Base-by-base conservation (phyloP, 495 filamentous ascomycete species). In the Neurospora sp. region DNA sequence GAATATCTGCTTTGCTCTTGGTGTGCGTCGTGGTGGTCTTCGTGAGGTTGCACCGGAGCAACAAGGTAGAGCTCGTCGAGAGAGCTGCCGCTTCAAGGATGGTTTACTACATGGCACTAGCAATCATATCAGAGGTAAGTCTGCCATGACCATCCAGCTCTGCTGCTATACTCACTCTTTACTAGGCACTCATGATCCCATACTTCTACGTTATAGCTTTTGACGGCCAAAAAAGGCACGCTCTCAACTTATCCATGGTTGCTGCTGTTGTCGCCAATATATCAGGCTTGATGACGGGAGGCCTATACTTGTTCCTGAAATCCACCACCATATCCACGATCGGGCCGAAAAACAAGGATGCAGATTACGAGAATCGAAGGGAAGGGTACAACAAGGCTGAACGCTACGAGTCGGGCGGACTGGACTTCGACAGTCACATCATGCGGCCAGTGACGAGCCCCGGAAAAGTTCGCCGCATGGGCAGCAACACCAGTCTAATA, bases 261-360 rank as follows among this genome's bases (percentile, higher is more conserved):
- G 80, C 82, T 31, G 78, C 84, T 9, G 83, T 86, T 8, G 84
- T 83, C 6, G 81, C 84, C n/a, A 85, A 84, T 61, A 78, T 86
- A 1, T 84, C 84, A 0, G 84, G 84, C 0, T 74, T 86, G 40
- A 82, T 82, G 81, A 85, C 82, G 4, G 84, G 84, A 35, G 82
- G 82, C 5, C 78, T 86, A 39, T 83, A 86, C 71, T 78, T 86
- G 5, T 85, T 85, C 71, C 79, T 86, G 73, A 85, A 85, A 73
- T 84, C 81, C 4, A 83, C 80, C 69, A 82, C 80, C 0, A 73
- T 81, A 16, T 80, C 80, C 18, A 84, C 79, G 18, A 83, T 85
- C 65, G 75, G 80, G 0, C 82, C 82, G 0, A 78, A 78, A 18
- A 79, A 82, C 74, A 85, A 86, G 73, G 73, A 78, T 16, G 81